A percentile compares a stretch with the other conserved stretches of the same genome.
phyloP scores from a whole-genome alignment of 345 rosid genomes.

The Populus deltoides region DNA sequence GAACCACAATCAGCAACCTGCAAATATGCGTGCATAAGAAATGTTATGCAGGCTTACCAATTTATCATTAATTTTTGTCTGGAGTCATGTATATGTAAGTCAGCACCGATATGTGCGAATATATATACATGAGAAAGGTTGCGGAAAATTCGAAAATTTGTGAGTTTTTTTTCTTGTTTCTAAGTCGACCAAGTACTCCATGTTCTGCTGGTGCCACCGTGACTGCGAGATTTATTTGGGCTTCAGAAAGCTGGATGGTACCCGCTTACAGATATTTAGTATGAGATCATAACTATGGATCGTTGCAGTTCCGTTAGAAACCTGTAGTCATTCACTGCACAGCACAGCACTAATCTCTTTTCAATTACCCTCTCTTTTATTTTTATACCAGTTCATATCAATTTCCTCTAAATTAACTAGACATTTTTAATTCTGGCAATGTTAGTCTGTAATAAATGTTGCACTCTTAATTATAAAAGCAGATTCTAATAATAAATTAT shows the following conservation, averaged over 20 bases:
- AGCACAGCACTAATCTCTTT: neutral
- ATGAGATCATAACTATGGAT: neutral
- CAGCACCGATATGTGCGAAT: too few species aligned
- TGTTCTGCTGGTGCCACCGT: neutral
- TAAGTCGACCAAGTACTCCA: neutral
- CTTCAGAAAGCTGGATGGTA: neutral
- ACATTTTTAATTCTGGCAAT: neutral
- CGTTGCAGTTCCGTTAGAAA: neutral
- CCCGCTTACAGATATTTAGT: neutral
- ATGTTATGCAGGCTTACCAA: neutral
- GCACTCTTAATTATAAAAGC: neutral
- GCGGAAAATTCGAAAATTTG: neutral
- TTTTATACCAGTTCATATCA: neutral
- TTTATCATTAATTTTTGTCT: neutral
- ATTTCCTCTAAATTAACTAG: neutral
- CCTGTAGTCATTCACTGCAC: neutral
- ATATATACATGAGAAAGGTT: neutral
- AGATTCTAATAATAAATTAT: neutral
- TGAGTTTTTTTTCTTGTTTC: neutral
- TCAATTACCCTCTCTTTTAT: too few species aligned
- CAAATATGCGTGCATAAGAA: neutral
- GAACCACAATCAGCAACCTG: constrained; percentile 55
- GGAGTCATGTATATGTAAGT: too few species aligned
- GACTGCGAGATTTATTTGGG: neutral
- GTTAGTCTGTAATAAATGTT: neutral